Evolutionary conservation across 805 yeast genomes (phyloP).

Genomic region (Metschnikowia matae): DNA sequence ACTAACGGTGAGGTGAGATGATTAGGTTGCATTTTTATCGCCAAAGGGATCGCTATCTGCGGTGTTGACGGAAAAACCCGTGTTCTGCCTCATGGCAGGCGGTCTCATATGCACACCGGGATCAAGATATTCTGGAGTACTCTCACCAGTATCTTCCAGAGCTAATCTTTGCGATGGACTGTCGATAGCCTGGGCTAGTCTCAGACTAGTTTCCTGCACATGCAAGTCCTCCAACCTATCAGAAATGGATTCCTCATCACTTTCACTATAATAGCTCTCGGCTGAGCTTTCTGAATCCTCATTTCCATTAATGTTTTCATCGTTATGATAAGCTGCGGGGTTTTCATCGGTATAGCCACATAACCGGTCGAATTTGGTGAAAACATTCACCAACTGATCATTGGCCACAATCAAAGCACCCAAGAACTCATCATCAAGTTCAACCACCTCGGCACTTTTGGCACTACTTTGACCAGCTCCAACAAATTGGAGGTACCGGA

Average conservation of each 20-base stretch:
- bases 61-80: conserved; percentile 22
- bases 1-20: too few relatives aligned
- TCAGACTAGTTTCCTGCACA: conserved; percentile 14
- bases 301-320: not conserved
- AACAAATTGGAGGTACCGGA: conserved; percentile 78
- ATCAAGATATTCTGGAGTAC: not conserved
- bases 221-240: conserved; percentile 7
- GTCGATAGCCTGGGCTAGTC: conserved; percentile 14
- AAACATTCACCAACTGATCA: conserved; percentile 77
- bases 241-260: conserved; percentile 23
- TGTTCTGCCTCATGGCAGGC: conserved; percentile 16
- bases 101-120: not conserved
- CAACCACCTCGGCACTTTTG: conserved; percentile 25
- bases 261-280: conserved; percentile 37
- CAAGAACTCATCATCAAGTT: conserved; percentile 68
- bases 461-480: conserved; percentile 43
- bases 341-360: conserved; percentile 34
- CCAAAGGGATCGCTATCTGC: conserved; percentile 37
- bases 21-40: conserved; percentile 6
- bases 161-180: conserved; percentile 17
- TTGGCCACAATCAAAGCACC: conserved; percentile 89
- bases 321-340: conserved; percentile 1
- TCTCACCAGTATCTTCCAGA: not conserved
- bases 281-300: conserved; percentile 18
- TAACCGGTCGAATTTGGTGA: conserved; percentile 62